Base-by-base conservation (phyloP, 306 rosid genomes). In the Chamaecrista fasciculata region DNA sequence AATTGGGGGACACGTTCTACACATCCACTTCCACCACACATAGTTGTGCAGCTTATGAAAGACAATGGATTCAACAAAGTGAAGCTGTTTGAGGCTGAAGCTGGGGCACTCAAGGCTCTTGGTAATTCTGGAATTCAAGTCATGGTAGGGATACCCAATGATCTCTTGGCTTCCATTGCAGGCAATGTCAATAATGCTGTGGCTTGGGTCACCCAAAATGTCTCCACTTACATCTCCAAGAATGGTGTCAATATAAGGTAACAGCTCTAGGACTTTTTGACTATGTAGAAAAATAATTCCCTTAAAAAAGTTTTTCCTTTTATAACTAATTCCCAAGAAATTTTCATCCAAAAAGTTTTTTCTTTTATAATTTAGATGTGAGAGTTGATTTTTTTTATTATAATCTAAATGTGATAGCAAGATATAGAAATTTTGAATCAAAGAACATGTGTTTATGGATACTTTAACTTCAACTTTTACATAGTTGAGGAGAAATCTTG, bases 81-180 rank as follows among this genome's bases (percentile, higher is more conserved):
- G 66, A 94, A 94, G 85, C 81, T 94, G 14, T 94, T 94, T 67
- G 99, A 94, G 80, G 96, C 99, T 1, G 99, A 89, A 33, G 84
- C 95, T 0, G 81, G 58, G 1, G 97, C 96, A 5, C 80, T 94
- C 0, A 73, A 74, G 71, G 97, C 97, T 76, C 95, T 94, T 9
- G 99, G 96, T 2, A 73, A 67, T 20, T 82, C 96, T 43, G 95
- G 95, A 3, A 82, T 91, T 26, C 73, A 91, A 52, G 97, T 94
- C 15, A 91, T 91, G 99, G 76, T 94, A 55, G 99, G 97, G 3
- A 84, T 94, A 24, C 97, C 99, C 1, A 94, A 94, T 67, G 95
- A 94, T 26, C 81, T 89, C 72, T 75, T 94, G 29, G 95, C 82
- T 0, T 46, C 91, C 0, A 81, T 94, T 50, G 96, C 97, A 33